phyloP scores from a whole-genome alignment of 768 basidiomycete species.

The Lentinula edodes region DNA sequence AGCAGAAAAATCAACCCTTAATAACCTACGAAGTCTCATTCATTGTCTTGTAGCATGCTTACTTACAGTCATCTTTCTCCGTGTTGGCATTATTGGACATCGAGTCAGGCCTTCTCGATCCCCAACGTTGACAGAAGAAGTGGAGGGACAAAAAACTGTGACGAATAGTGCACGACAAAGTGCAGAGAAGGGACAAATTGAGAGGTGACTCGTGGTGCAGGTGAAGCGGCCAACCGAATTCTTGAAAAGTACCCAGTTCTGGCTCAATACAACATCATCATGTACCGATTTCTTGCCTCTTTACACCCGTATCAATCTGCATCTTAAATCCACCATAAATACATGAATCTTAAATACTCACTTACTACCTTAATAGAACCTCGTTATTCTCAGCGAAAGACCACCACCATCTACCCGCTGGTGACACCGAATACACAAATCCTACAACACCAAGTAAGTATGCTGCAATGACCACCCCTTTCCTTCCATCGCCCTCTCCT shows the following conservation, averaged over 20 bases:
- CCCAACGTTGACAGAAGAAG: neutral
- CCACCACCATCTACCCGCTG: slow-evolving; percentile 2
- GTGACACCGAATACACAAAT: neutral
- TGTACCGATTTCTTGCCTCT: too few species aligned
- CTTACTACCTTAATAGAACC: too few species aligned
- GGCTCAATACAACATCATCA: too few species aligned
- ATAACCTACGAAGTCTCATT: neutral
- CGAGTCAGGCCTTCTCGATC: neutral
- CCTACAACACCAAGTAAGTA: neutral
- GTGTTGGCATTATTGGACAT: slow-evolving; percentile 10
- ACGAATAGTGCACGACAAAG: slow-evolving; percentile 2
- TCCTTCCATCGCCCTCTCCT: neutral
- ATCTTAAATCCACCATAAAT: too few species aligned
- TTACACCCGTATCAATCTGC: too few species aligned
- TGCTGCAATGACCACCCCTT: neutral
- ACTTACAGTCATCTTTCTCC: slow-evolving; percentile 5
- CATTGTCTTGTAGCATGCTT: neutral
- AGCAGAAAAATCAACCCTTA: neutral
- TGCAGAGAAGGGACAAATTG: neutral
- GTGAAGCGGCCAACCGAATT: too few species aligned
- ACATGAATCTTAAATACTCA: too few species aligned
- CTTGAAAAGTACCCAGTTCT: too few species aligned
- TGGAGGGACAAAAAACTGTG: neutral
- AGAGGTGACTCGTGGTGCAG: neutral
- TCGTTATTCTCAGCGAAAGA: neutral